Base-by-base conservation (phyloP, 2,329 filamentous ascomycete genomes). In the Penicillium hesseltinei region DNA sequence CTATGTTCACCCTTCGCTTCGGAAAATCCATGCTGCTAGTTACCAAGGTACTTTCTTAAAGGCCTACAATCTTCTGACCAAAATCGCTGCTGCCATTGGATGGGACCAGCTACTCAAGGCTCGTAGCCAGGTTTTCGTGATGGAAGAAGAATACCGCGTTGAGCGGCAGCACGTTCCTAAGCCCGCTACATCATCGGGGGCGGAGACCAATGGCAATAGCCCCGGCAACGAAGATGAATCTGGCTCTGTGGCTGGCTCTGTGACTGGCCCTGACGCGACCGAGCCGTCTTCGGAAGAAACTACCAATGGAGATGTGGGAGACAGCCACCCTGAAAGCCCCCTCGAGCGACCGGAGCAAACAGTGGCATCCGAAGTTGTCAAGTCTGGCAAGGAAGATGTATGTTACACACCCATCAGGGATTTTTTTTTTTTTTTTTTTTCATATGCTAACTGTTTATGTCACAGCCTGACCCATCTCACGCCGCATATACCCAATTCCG, bases 21-120 rank as follows among this genome's bases (percentile, higher is more conserved):
- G 93, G 48, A 92, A 91, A 71, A 81, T 99, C 36, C 88, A 94
- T 57, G 94, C 93, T 19, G 89, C 92, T 15, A 85, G 87, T 27
- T 97, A 99, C 75, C 92, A 93, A 67, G 94, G 94, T 27, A 99
- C 94, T 0, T 99, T 99, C 72, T 86, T 94, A 69, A 91, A 96
- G 71, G 94, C 94, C 1, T 99, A 99, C 77, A 88, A 88, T 62
- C 88, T 99, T 35, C 81, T 99, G 60, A 97, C 94, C 0, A 93
- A 97, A 72, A 93, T 99, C 80, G 96, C 93, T 0, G 88, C 91
- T 60, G 93, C 94, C 75, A 97, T 99, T 67, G 94, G 94, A 39
- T 99, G 94, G 94, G 94, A 99, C 68, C 91, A 97, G 71, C 82
- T 99, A 23, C 80, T 99, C 51, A 95, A 91, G 75, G 96, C 95